Conservation (phyloP, 2,329 filamentous ascomycete genomes). For the Monilinia fructigena region DNA sequence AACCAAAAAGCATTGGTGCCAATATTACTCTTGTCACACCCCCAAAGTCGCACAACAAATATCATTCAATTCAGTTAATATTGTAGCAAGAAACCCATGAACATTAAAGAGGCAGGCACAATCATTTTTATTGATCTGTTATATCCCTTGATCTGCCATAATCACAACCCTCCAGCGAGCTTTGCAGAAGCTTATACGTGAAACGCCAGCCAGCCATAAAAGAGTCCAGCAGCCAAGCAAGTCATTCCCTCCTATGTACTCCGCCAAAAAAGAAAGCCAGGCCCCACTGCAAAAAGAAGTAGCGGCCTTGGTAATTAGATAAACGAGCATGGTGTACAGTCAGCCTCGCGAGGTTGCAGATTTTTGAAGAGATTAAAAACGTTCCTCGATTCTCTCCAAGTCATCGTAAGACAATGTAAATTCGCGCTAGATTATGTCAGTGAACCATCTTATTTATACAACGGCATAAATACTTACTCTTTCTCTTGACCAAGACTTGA, state of each 20-base stretch:
- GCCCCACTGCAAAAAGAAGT: slow-evolving; percentile 23
- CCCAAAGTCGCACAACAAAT: too few species aligned
- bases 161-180: slow-evolving; percentile 8
- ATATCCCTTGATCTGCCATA: slow-evolving; percentile 6
- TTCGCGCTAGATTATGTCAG: slow-evolving; percentile 49
- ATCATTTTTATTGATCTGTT: not conserved
- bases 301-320: slow-evolving; percentile 13
- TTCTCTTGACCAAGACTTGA: slow-evolving; percentile 60
- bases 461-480: slow-evolving; percentile 48
- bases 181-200: slow-evolving; percentile 4
- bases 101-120: not conserved
- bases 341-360: slow-evolving; percentile 2
- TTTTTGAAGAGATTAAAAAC: slow-evolving; percentile 23
- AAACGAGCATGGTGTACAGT: slow-evolving; percentile 5
- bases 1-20: not conserved
- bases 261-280: slow-evolving; percentile 29
- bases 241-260: slow-evolving; percentile 10
- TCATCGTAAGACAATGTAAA: slow-evolving; percentile 62
- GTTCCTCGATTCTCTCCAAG: slow-evolving; percentile 49
- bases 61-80: not conserved
- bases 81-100: not conserved
- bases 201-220: slow-evolving; percentile 19
- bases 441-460: not conserved
- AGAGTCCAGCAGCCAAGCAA: slow-evolving; percentile 17
- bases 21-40: not conserved